Conservation (phyloP, 2,329 filamentous ascomycete genomes). For the Sarocladium brachiariae region DNA sequence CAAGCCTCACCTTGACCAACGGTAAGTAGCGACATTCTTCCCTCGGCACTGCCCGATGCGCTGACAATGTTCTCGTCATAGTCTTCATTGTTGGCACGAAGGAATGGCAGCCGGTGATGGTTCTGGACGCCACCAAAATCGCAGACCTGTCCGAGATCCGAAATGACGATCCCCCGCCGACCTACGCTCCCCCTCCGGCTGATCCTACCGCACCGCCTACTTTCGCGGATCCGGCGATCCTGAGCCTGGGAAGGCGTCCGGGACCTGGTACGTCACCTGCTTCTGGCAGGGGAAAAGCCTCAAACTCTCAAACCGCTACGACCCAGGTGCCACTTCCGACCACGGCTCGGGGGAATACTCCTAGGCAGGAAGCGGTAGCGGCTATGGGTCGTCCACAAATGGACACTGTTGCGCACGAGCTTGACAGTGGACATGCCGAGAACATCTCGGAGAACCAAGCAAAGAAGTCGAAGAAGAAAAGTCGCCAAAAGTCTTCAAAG, state of each 20-base stretch:
- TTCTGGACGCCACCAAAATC: constrained; percentile 40
- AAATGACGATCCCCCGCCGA: constrained; percentile 21
- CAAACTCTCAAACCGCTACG: neutral
- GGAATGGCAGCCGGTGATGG: constrained; percentile 32
- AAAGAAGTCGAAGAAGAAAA: constrained; percentile 6
- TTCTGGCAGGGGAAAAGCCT: neutral
- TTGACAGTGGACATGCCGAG: constrained; percentile 4
- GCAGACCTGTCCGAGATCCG: constrained; percentile 36
- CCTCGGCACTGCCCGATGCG: neutral
- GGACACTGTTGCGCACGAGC: constrained; percentile 1
- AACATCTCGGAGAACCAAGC: constrained; percentile 8
- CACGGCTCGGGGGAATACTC: neutral
- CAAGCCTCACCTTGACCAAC: constrained; percentile 63
- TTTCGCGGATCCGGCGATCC: constrained; percentile 77
- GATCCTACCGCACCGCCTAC: constrained; percentile 23
- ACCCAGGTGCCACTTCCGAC: neutral
- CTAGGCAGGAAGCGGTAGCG: neutral
- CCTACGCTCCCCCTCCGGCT: constrained; percentile 19
- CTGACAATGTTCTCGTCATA: constrained; percentile 14
- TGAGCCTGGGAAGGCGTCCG: constrained; percentile 55
- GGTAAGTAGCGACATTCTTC: constrained; percentile 43
- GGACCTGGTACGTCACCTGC: constrained; percentile 21
- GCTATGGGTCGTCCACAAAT: neutral
- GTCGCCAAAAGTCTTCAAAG: constrained; percentile 24
- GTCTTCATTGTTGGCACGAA: constrained; percentile 37